A percentile compares a stretch with the other conserved stretches of the same genome.
Evolutionary conservation across 495 filamentous ascomycete genomes (phyloP).

Genomic region (Aspergillus homomorphus): DNA sequence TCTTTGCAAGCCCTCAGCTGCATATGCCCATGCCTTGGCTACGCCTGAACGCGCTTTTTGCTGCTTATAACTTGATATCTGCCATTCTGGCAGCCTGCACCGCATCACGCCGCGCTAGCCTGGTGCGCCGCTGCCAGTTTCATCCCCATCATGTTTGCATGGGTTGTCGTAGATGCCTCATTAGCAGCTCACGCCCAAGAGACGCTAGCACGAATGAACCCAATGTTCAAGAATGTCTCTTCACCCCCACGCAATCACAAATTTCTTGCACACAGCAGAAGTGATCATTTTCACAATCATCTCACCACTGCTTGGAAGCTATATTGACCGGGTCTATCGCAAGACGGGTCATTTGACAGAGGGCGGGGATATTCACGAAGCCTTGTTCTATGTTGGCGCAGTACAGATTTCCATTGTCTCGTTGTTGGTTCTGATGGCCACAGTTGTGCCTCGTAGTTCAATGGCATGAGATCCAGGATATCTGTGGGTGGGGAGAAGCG

Average conservation of each 20-base stretch:
- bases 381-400: conserved; percentile 31
- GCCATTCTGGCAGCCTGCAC: conserved; percentile 27
- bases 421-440: conserved; percentile 31
- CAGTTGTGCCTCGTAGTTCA: conserved; percentile 35
- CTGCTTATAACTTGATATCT: conserved; percentile 34
- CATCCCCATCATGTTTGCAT: conserved; percentile 44
- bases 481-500: conserved; percentile 32
- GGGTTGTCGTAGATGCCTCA: conserved; percentile 47
- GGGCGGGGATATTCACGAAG: conserved; percentile 22
- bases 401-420: conserved; percentile 41
- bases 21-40: conserved; percentile 46
- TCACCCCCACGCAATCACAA: conserved; percentile 47
- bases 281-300: conserved; percentile 42
- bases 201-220: conserved; percentile 33
- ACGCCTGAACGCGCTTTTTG: conserved; percentile 37
- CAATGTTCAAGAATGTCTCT: conserved; percentile 37
- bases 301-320: conserved; percentile 38
- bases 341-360: conserved; percentile 20
- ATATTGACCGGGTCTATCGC: conserved; percentile 37
- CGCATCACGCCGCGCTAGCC: conserved; percentile 29
- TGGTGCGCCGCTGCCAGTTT: conserved; percentile 43
- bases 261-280: conserved; percentile 45
- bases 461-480: conserved; percentile 37
- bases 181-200: conserved; percentile 46
- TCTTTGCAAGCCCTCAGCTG: conserved; percentile 39